Base-by-base conservation (phyloP, 345 rosid genomes). In the Gynandropsis gynandra region DNA sequence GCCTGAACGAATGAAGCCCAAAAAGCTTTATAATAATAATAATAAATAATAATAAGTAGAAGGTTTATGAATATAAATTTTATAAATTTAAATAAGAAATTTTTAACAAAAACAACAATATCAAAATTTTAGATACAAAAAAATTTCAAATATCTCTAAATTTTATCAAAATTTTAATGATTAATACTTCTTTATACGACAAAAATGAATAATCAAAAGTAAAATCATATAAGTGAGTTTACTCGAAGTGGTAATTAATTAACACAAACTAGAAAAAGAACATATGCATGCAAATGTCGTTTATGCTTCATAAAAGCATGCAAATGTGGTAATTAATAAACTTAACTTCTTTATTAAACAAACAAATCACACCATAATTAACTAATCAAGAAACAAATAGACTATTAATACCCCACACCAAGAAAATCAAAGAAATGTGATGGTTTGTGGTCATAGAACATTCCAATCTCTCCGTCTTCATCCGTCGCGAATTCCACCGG, bases 381-480 rank as follows among this genome's bases (percentile, higher is more conserved):
- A 7, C 15, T 56, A 10, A 57, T 5, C 34, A 36, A 11, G 42
- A 55, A 50, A 37, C 14, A n/a, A 52, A 14, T 4, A n/a, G 32
- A 35, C 45, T 43, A 16, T 52, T 47, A 42, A 44, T 41, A 59
- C 43, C 72, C 68, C 32, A 68, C 47, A 10, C 72, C 68, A 62
- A 68, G 72, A 57, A 68, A 68, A 62, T 68, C 72, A 47, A 62
- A 61, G 50, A 57, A 62, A 16, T 55, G 50, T 12, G 67, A 64
- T 40, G 56, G 64, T 50, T 68, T 39, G 43, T 44, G 20, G 9
- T 16, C 10, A 12, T 44, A 40, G 34, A 35, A 21, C 45, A 35
- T 65, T 6, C 45, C 43, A 13, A 8, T 42, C 8, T 60, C 62
- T 60, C 54, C 47, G 47, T 20, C 61, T 33, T 2, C 38, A 40